Percentiles rank a stretch among this genome's conserved stretches.
Evolutionary conservation across 768 basidiomycete genomes (phyloP).

Genomic region (Tulasnella sp.): DNA sequence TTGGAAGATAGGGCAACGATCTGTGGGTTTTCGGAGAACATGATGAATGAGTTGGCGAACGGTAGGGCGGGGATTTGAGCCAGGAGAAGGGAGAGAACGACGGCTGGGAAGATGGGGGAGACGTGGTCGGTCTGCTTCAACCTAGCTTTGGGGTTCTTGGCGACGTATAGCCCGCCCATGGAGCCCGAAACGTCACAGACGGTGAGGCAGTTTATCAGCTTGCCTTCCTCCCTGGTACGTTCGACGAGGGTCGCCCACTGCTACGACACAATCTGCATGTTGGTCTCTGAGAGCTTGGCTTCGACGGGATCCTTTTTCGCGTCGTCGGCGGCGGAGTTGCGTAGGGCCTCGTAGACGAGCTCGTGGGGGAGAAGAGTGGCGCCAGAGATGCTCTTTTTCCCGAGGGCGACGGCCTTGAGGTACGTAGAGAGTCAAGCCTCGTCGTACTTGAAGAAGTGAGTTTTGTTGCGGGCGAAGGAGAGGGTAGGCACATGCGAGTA

Average conservation of each 20-base stretch:
- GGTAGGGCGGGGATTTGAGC: constrained; percentile 51
- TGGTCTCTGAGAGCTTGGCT: not conserved
- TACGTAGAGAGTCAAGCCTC: constrained; percentile 42
- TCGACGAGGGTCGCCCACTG: constrained; percentile 57
- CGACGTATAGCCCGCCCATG: constrained; percentile 37
- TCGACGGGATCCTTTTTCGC: constrained; percentile 18
- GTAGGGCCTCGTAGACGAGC: constrained; percentile 22
- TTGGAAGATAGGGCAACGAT: constrained; percentile 39
- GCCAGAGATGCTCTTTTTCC: constrained; percentile 46
- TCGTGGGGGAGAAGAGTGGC: constrained; percentile 60
- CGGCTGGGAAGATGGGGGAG: constrained; percentile 45
- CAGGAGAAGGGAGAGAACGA: constrained; percentile 55
- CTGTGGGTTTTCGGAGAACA: constrained; percentile 44
- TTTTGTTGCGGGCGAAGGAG: constrained; percentile 50
- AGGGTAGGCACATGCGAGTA: constrained; percentile 48
- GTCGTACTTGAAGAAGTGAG: constrained; percentile 47
- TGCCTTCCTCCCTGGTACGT: constrained; percentile 40
- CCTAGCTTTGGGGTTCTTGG: not conserved
- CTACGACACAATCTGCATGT: constrained; percentile 39
- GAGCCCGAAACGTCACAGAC: constrained; percentile 67
- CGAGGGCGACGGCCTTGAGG: constrained; percentile 43
- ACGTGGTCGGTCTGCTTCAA: not conserved
- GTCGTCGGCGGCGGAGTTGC: too few relatives aligned
- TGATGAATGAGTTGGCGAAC: constrained; percentile 55
- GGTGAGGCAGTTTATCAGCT: constrained; percentile 51